Conservation (phyloP, 2,329 filamentous ascomycete species). For the Botrytis deweyae region DNA sequence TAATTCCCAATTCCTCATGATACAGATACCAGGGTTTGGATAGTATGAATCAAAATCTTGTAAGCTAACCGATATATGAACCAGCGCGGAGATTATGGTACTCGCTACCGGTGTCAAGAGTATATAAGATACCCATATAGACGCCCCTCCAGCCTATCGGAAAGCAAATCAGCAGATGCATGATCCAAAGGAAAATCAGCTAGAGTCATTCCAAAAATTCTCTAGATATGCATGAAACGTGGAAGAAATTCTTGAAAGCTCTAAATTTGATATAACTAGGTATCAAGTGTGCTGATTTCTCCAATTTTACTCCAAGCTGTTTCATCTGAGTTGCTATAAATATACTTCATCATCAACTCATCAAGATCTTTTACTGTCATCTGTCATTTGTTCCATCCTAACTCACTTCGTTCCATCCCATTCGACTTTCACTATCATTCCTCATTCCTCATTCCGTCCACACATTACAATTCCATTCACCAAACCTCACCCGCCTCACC, state of each 20-base stretch:
- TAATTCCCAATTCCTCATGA: background rate
- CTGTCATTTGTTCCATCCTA: background rate
- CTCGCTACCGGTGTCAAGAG: no score
- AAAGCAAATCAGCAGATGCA: background rate
- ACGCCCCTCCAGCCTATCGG: background rate
- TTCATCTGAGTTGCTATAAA: fast-evolving
- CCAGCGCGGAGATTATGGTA: no score
- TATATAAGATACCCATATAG: background rate
- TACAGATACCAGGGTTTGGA: fast-evolving
- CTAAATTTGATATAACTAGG: no score
- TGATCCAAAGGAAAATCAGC: no score
- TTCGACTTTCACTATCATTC: background rate
- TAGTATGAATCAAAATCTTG: background rate
- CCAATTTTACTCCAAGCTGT: no score
- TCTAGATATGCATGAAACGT: background rate
- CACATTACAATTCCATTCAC: background rate
- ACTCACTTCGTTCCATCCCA: no score
- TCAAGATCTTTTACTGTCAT: background rate
- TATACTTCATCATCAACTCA: background rate
- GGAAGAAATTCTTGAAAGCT: background rate
- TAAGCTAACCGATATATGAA: no score
- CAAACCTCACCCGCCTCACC: background rate
- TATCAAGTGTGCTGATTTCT: no score
- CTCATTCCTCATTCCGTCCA: background rate
- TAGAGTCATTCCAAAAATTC: fast-evolving